Percentiles rank a stretch among this genome's conserved stretches.
These are phyloP conservation scores for Hanseniaspora lachancei DNA, from an alignment of 805 yeast species.

Conservation along the genomic window DNA sequence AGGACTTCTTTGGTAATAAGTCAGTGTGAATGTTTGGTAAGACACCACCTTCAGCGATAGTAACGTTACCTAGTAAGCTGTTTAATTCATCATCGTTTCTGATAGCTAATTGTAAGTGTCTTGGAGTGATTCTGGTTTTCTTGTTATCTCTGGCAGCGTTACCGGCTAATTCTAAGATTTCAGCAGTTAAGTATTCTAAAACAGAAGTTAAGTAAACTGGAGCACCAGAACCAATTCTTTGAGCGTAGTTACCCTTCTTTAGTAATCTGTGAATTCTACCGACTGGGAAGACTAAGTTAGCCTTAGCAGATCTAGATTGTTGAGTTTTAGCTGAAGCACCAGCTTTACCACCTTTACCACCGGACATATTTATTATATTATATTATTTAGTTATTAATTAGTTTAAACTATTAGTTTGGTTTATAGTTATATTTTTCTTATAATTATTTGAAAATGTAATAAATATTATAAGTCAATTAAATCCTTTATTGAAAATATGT, in stretches of 20 bases:
- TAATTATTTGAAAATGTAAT: not conserved
- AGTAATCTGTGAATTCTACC: slow-evolving; percentile 97
- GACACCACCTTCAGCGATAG: slow-evolving; percentile 99
- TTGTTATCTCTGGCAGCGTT: slow-evolving; percentile 98
- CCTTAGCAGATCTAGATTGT: slow-evolving; percentile 96
- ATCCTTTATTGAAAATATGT: not conserved
- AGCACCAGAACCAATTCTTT: slow-evolving; percentile 98
- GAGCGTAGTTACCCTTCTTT: slow-evolving; percentile 96
- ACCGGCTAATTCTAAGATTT: slow-evolving; percentile 95
- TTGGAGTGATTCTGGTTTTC: slow-evolving; percentile 97
- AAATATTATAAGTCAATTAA: too few species aligned
- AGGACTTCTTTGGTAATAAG: slow-evolving; percentile 72
- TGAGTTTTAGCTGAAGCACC: slow-evolving; percentile 90
- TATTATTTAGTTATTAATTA: slow-evolving; percentile 11
- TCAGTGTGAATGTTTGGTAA: slow-evolving; percentile 92
- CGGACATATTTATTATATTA: slow-evolving; percentile 41
- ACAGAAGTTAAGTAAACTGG: slow-evolving; percentile 97
- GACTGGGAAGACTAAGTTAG: slow-evolving; percentile 98
- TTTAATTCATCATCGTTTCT: slow-evolving; percentile 98
- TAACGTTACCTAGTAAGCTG: slow-evolving; percentile 83
- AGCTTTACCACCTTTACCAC: slow-evolving; percentile 75
- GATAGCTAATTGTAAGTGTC: slow-evolving; percentile 96
- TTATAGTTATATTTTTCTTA: not conserved
- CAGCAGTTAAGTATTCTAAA: slow-evolving; percentile 93
- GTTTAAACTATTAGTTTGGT: slow-evolving; percentile 10